Evolutionary conservation across 495 filamentous ascomycete genomes (phyloP), one percentile per base, ranked within the genome.

Genomic region (Stereocaulon alpinum): DNA sequence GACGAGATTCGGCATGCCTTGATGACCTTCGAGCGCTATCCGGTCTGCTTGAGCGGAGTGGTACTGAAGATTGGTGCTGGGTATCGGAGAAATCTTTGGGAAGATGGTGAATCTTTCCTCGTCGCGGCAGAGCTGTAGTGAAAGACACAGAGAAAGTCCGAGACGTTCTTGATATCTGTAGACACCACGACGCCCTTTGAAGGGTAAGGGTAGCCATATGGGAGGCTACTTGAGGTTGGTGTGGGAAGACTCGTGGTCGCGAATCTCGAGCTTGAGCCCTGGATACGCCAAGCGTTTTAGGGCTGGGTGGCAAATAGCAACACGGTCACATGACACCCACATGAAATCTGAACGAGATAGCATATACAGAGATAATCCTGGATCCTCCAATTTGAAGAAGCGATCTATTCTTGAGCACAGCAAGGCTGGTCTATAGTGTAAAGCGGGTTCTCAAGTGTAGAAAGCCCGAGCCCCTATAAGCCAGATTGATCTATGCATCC

Each of bases 401-500:
- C 40, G 45, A 50, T 3, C 22, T 50, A 37, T 50, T 4, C 40
- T 49, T n/a, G n/a, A 29, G 7, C 7, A 52, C 15, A 17, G 12
- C 18, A 27, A 22, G 11, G 11, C 0, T 15, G 20, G 3, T 22
- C 6, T 44, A 10, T 6, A 6, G 42, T 44, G 42, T 29, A 1
- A 18, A 7, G n/a, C 2, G 24, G 44, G 12, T 12, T 4, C 18
- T 30, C 32, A 11, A 20, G 2, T 29, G 32, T 29, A 45, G 51
- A 29, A 55, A 55, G 4, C 27, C 14, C 11, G 14, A 40, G 37
- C 7, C 48, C 29, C 1, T 9, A n/a, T 34, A 2, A 0, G 11
- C 3, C 29, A 47, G 30, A 6, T 27, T n/a, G 7, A 34, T 1
- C 57, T 61, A 79, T 43, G 70, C 74, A 69, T 93, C 83, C 67